A percentile compares a stretch with the other conserved stretches of the same genome.
Evolutionary conservation across 2,329 filamentous ascomycete species (phyloP).

Genomic region (Anthostomella pinea): DNA sequence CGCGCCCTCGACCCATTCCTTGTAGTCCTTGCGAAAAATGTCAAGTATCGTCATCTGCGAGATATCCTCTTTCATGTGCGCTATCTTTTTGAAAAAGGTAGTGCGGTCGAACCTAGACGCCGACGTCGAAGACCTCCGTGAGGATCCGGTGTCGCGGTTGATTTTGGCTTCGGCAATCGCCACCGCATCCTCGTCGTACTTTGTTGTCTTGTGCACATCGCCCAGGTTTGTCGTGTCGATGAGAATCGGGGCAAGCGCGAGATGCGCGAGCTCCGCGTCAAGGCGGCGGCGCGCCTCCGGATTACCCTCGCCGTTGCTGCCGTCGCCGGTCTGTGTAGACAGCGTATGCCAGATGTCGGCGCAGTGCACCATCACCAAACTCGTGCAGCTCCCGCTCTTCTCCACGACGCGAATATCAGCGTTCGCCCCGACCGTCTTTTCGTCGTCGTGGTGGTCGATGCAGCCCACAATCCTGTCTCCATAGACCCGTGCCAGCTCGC

Average conservation of each 20-base stretch:
- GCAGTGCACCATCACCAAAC: constrained; percentile 62
- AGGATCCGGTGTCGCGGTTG: neutral
- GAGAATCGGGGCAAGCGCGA: constrained; percentile 69
- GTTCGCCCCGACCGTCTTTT: constrained; percentile 47
- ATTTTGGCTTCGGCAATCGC: constrained; percentile 54
- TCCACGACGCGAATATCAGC: constrained; percentile 59
- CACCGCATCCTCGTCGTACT: constrained; percentile 57
- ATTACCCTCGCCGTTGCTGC: constrained; percentile 29
- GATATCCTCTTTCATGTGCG: constrained; percentile 66
- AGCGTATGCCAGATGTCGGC: constrained; percentile 55
- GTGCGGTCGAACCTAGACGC: constrained; percentile 53
- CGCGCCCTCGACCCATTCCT: constrained; percentile 64
- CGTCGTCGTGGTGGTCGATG: constrained; percentile 79
- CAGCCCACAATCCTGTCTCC: constrained; percentile 56
- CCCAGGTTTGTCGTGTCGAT: constrained; percentile 69
- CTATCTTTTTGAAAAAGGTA: constrained; percentile 58
- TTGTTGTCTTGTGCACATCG: constrained; percentile 60
- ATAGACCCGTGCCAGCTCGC: constrained; percentile 54
- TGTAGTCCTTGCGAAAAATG: constrained; percentile 79
- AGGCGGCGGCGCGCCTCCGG: constrained; percentile 15
- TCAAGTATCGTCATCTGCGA: constrained; percentile 59
- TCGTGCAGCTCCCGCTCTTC: constrained; percentile 70
- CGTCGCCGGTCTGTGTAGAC: constrained; percentile 37
- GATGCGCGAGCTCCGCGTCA: constrained; percentile 60
- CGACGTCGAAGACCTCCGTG: constrained; percentile 22